Evolutionary conservation across 2,329 filamentous ascomycete genomes (phyloP).

Genomic region (Diplodia sapinea): DNA sequence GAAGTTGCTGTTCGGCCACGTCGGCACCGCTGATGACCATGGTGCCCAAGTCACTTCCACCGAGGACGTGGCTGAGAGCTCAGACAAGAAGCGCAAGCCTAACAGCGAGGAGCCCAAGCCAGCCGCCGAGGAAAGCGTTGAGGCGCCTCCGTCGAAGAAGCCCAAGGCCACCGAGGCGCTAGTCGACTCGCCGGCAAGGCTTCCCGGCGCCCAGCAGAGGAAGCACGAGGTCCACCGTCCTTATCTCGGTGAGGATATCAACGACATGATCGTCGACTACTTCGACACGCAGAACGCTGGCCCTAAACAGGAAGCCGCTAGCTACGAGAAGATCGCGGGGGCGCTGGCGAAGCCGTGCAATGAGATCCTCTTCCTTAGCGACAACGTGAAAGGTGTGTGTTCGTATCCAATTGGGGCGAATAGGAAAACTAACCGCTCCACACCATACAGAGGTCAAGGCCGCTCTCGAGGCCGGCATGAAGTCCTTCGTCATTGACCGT

Average conservation of each 20-base stretch:
- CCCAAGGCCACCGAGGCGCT: conserved; percentile 19
- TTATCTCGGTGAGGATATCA: conserved; percentile 45
- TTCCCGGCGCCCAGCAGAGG: conserved; percentile 14
- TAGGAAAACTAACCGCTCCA: conserved; percentile 35
- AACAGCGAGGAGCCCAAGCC: background rate
- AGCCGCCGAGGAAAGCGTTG: conserved; percentile 16
- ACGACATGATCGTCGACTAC: conserved; percentile 45
- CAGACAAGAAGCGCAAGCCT: conserved; percentile 35
- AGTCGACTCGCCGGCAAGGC: conserved; percentile 15
- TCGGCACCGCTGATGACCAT: conserved; percentile 36
- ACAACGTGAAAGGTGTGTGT: conserved; percentile 67
- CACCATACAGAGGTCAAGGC: conserved; percentile 51
- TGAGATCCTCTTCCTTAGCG: conserved; percentile 78
- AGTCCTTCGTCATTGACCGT: conserved; percentile 57
- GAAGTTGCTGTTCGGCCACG: conserved; percentile 76
- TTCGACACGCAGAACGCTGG: conserved; percentile 85
- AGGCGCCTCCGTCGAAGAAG: conserved; percentile 24
- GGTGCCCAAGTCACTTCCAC: background rate
- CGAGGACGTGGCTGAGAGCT: conserved; percentile 35
- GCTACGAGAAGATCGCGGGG: conserved; percentile 70
- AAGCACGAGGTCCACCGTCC: conserved; percentile 40
- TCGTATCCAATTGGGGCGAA: conserved; percentile 27
- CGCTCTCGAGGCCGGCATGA: conserved; percentile 51
- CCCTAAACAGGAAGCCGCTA: conserved; percentile 69
- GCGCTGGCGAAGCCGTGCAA: conserved; percentile 54